A percentile compares a stretch with the other conserved stretches of the same genome.
Evolutionary conservation across 345 rosid genomes (phyloP).

Genomic region (Jatropha curcas): DNA sequence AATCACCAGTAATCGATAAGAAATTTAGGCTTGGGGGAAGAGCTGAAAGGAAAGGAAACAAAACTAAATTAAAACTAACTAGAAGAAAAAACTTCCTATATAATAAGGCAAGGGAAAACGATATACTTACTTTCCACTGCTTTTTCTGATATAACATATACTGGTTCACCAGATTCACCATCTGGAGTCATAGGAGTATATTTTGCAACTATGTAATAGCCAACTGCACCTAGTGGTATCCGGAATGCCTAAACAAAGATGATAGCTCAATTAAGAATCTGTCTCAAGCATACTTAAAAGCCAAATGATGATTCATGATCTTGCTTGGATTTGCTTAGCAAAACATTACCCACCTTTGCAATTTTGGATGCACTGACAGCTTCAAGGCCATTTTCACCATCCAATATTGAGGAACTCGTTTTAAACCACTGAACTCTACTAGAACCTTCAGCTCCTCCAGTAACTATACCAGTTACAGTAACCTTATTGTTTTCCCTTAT

Average conservation of each 20-base stretch:
- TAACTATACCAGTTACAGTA: conserved; percentile 73
- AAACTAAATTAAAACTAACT: background rate
- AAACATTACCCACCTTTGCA: conserved; percentile 62
- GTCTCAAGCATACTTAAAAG: conserved; percentile 9
- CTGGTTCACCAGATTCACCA: conserved; percentile 90
- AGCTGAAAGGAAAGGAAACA: conserved; percentile 46
- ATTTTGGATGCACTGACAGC: conserved; percentile 81
- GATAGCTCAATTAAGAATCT: conserved; percentile 31
- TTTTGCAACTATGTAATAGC: conserved; percentile 70
- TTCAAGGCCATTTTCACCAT: conserved; percentile 69
- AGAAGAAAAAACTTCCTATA: background rate
- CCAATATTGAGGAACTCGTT: conserved; percentile 50
- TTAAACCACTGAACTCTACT: conserved; percentile 98
- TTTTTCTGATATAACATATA: conserved; percentile 66
- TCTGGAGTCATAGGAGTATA: conserved; percentile 85
- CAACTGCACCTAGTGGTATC: conserved; percentile 93
- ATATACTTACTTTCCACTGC: conserved; percentile 72
- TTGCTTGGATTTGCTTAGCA: conserved; percentile 3
- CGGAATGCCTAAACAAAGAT: conserved; percentile 70
- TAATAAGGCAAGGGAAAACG: conserved; percentile 4
- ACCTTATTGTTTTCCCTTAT: conserved; percentile 83
- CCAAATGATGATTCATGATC: conserved; percentile 2
- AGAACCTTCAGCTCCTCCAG: conserved; percentile 91
- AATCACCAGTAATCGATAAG: conserved; percentile 89
- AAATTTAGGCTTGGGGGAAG: conserved; percentile 97